These are phyloP conservation scores for Diutina catenulata DNA, from an alignment of 1,139 yeast species.

Conservation along the genomic window DNA sequence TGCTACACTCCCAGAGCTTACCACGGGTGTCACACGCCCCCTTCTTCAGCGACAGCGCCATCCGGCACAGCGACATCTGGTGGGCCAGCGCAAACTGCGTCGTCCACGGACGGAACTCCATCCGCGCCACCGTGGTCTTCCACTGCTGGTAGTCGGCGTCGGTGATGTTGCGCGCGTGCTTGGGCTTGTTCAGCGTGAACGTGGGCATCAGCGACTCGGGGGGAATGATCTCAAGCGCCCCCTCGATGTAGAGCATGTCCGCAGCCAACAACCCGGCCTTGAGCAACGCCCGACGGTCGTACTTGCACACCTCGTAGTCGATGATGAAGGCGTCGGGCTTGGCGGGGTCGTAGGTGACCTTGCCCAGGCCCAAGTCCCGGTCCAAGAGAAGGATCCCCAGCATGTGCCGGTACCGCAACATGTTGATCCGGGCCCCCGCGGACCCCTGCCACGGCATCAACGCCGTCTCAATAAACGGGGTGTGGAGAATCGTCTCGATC, in stretches of 20 bases:
- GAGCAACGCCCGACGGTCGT: slow-evolving; percentile 31
- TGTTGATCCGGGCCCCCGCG: slow-evolving; percentile 20
- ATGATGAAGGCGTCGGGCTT: slow-evolving; percentile 26
- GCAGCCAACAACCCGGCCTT: slow-evolving; percentile 31
- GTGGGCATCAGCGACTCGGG: slow-evolving; percentile 28
- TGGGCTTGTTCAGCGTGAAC: slow-evolving; percentile 30
- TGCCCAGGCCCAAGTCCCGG: slow-evolving; percentile 36
- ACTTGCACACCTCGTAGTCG: slow-evolving; percentile 30
- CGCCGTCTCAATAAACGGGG: slow-evolving; percentile 28
- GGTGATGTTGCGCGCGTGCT: slow-evolving; percentile 24
- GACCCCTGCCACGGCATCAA: slow-evolving; percentile 36
- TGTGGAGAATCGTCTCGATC: slow-evolving; percentile 39
- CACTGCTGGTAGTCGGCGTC: slow-evolving; percentile 39
- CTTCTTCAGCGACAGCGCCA: neutral
- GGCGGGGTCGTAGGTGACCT: slow-evolving; percentile 22
- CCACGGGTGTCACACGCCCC: neutral
- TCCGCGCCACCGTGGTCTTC: slow-evolving; percentile 21
- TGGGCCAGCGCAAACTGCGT: slow-evolving; percentile 2
- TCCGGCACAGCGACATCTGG: slow-evolving; percentile 3
- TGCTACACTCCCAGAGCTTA: neutral
- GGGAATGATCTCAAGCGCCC: slow-evolving; percentile 34
- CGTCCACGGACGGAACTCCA: slow-evolving; percentile 14
- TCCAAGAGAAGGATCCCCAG: slow-evolving; percentile 35
- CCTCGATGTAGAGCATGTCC: slow-evolving; percentile 39
- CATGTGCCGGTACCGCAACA: slow-evolving; percentile 28